Base-by-base conservation (phyloP, 2,329 filamentous ascomycete genomes). In the Fusarium sp. region DNA sequence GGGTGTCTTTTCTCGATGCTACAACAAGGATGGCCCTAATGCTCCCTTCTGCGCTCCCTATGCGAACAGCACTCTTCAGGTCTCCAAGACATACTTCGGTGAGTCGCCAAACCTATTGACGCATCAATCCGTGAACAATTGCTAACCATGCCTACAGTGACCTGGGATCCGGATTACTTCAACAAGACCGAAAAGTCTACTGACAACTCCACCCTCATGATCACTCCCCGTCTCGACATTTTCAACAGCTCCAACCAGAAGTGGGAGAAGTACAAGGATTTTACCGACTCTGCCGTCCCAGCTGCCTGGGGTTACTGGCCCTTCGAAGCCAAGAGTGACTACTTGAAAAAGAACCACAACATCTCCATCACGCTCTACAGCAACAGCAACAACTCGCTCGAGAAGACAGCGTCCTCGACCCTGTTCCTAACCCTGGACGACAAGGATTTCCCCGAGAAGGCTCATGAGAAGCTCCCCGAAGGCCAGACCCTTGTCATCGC, bases 161-260 rank as follows among this genome's bases (percentile, higher is more conserved):
- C 84, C 30, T 88, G 86, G 86, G 85, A 89, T 68, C 79, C 85
- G 26, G 77, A 81, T 51, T 84, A 80, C 76, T 87, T 86, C 78
- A 79, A 79, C 71, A 74, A 77, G 47, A 77, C 79, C 57, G 80
- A 23, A 6, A 23, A 82, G 44, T 76, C 79, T 55, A 79, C 81
- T 70, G 66, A 61, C 64, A 79, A 79, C 69, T 53, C 70, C 30
- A 77, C 77, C 33, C 63, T 73, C 56, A 75, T 76, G 28, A 71
- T 80, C 54, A 68, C 73, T 34, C 60, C 80, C 72, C 81, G 81
- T 66, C 76, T 83, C 65, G 80, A 84, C 73, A 76, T 78, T 65
- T 78, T 77, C 56, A 81, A 82, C 73, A 69, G 72, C 42, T 76
- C 78, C 9, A 77, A 76, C 66, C 73, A 80, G 52, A 74, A 80